These are phyloP conservation scores for Ceratobasidium sp. DNA, from an alignment of 1,284 basidiomycete genomes.

Conservation along the genomic window DNA sequence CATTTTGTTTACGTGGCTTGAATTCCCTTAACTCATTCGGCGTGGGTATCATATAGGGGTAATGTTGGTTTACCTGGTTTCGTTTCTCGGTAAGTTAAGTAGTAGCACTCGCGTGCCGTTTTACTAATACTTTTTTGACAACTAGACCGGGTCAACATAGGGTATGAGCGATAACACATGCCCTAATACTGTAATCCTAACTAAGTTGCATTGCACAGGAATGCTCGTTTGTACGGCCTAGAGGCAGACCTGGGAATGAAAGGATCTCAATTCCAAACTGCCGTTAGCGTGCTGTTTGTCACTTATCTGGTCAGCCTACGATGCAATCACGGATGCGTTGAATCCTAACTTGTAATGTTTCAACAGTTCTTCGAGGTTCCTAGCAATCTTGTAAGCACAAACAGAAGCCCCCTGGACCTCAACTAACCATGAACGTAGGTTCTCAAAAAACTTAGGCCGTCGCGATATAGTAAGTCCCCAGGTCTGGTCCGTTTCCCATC, in stretches of 20 bases:
- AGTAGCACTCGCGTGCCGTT: not conserved
- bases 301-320: constrained; percentile 44
- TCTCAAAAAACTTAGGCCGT: constrained; percentile 47
- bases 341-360: not conserved
- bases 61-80: constrained; percentile 47
- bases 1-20: not conserved
- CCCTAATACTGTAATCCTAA: not conserved
- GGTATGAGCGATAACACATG: constrained; percentile 6
- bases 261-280: constrained; percentile 44
- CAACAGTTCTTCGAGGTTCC: constrained; percentile 46
- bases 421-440: constrained; percentile 15
- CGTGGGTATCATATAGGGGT: constrained; percentile 39
- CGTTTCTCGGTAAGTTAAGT: constrained; percentile 44
- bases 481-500: not conserved
- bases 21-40: not conserved
- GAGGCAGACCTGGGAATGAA: constrained; percentile 47
- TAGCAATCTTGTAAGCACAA: constrained; percentile 43
- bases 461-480: constrained; percentile 45
- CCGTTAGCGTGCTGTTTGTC: constrained; percentile 48
- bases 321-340: not conserved
- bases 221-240: constrained; percentile 48
- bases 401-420: not conserved
- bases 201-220: constrained; percentile 25
- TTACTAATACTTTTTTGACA: not conserved
- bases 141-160: constrained; percentile 47